Base-by-base conservation (phyloP, 345 rosid genomes). In the Eucalyptus melliodora region DNA sequence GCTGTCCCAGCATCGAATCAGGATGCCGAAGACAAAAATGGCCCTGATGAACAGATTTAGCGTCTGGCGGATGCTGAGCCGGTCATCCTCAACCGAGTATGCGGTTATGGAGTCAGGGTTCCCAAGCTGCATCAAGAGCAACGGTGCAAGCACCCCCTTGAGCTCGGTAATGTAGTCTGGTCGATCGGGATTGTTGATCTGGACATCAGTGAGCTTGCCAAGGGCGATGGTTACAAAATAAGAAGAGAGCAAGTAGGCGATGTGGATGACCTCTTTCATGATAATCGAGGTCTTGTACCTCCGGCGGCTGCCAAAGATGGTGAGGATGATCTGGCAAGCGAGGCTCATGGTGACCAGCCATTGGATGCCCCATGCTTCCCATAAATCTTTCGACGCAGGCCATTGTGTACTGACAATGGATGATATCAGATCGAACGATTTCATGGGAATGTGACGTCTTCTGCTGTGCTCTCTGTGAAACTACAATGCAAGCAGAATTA, bases 281-380 rank as follows among this genome's bases (percentile, higher is more conserved):
- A 12, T 4, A 13, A 34, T 4, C 26, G 72, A 30, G 7, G 82
- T 9, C 19, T 44, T 90, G 90, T 80, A 80, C 88, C 87, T 90
- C 88, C 91, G 87, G 50, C 91, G 83, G 53, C 82, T 72, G 83
- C 91, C 91, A 2, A 40, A 80, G 24, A 90, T 47, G 42, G 91
- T 87, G 2, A 90, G 87, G 53, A 49, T 23, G 82, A 88, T 47
- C 51, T 90, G 91, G 50, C 87, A 88, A 40, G n/a, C 31, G 8
- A 88, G 82, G 86, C 91, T 89, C 86, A 40, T 34, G 9, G 86
- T 15, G 49, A 87, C 91, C 23, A 90, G 65, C 12, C 50, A 60
- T 34, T 90, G 91, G 17, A 90, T 87, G 60, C 89, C 83, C 89
- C 88, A 90, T 31, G 50, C 91, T 34, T 88, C 88, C 90, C 91